A percentile compares a stretch with the other conserved stretches of the same genome.
Evolutionary conservation across 163 green algal species (phyloP).

Genomic region (Trebouxiophyceae sp.): DNA sequence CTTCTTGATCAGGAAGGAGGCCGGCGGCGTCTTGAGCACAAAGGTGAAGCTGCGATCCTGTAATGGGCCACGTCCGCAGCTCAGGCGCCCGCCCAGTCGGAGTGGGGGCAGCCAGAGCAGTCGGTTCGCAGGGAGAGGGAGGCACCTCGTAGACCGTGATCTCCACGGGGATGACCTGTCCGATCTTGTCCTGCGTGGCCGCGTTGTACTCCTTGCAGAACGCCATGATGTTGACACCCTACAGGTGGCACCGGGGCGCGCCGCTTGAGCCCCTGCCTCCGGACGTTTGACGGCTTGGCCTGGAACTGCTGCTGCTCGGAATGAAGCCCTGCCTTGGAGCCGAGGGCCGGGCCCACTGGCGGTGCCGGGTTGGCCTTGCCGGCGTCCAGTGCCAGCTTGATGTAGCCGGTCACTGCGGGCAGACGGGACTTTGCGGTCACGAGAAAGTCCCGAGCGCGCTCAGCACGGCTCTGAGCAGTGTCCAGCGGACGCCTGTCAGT

Average conservation of each 20-base stretch:
- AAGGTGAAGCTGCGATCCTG: constrained; percentile 96
- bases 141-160: constrained; percentile 97
- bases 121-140: neutral
- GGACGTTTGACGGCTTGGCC: no score
- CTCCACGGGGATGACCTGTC: constrained; percentile 95
- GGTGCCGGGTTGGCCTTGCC: constrained; percentile 97
- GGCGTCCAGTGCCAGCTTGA: constrained; percentile 95
- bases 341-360: constrained; percentile 93
- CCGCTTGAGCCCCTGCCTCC: no score
- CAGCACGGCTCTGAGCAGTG: neutral
- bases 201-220: constrained; percentile 99
- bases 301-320: no score
- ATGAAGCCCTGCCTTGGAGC: constrained; percentile 82
- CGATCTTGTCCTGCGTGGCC: constrained; percentile 89
- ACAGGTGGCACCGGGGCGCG: no score
- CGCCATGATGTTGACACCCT: constrained; percentile 99
- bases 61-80: constrained; percentile 2
- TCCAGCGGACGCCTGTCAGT: neutral
- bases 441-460: neutral
- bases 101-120: neutral
- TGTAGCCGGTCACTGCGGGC: constrained; percentile 77
- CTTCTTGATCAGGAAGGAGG: constrained; percentile 92
- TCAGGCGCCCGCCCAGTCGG: no score
- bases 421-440: no score
- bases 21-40: constrained; percentile 96